phyloP scores from a whole-genome alignment of 2,329 filamentous ascomycete species.

The Huntiella bhutanensis region DNA sequence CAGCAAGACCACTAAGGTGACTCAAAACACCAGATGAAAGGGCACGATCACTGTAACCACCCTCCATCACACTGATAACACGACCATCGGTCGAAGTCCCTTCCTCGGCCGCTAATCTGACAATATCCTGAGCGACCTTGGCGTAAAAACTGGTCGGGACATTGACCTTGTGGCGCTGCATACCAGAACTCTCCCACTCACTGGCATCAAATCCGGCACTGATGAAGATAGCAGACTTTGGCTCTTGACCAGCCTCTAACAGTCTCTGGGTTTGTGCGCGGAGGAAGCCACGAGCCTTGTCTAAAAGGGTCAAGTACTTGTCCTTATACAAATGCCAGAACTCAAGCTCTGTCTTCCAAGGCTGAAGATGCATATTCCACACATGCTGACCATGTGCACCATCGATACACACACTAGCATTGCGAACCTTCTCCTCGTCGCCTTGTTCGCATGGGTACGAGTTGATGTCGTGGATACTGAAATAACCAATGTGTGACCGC shows the following conservation, averaged over 20 bases:
- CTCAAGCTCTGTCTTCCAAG: conserved; percentile 64
- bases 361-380: conserved; percentile 87
- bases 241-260: conserved; percentile 35
- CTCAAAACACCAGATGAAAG: conserved; percentile 75
- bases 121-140: conserved; percentile 68
- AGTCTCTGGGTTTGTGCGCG: conserved; percentile 50
- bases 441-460: conserved; percentile 91
- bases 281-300: conserved; percentile 68
- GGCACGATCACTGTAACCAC: conserved; percentile 86
- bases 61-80: conserved; percentile 83
- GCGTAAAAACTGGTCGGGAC: conserved; percentile 96
- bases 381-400: conserved; percentile 85
- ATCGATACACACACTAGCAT: conserved; percentile 84
- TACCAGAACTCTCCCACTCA: conserved; percentile 77
- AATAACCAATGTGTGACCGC: conserved; percentile 81
- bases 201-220: conserved; percentile 95
- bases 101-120: conserved; percentile 63
- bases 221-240: conserved; percentile 78
- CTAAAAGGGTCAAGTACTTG: conserved; percentile 56
- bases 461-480: conserved; percentile 94
- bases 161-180: conserved; percentile 92
- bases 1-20: conserved; percentile 67
- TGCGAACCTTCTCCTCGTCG: conserved; percentile 84
- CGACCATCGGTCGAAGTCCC: conserved; percentile 61
- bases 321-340: conserved; percentile 80